These are phyloP conservation scores for Emergomyces orientalis DNA, from an alignment of 2,329 filamentous ascomycete genomes.

Conservation along the genomic window DNA sequence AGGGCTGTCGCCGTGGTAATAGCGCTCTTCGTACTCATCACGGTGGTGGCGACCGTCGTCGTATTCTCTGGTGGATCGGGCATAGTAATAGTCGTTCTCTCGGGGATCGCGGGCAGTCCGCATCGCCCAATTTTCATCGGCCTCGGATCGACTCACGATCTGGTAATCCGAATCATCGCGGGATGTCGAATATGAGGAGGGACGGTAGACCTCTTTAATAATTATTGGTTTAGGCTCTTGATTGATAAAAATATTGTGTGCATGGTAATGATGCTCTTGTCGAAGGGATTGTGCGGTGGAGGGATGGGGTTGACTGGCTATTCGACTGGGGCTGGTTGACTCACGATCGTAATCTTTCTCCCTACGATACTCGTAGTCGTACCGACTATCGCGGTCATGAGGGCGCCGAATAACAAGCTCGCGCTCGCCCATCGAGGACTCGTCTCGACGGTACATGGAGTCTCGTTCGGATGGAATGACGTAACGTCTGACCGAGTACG, in stretches of 20 bases:
- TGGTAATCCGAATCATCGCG: conserved; percentile 51
- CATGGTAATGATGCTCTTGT: conserved; percentile 23
- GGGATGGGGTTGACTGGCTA: conserved; percentile 22
- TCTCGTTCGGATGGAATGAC: conserved; percentile 33
- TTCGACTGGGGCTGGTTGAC: conserved; percentile 32
- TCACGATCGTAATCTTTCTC: conserved; percentile 39
- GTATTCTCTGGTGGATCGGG: conserved; percentile 47
- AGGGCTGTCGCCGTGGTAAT: conserved; percentile 41
- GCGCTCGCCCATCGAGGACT: conserved; percentile 28
- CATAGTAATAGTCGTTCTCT: conserved; percentile 55
- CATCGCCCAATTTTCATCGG: conserved; percentile 41
- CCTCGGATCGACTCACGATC: conserved; percentile 49
- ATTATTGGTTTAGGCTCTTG: conserved; percentile 47
- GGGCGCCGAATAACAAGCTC: conserved; percentile 39
- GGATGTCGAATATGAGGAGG: conserved; percentile 40
- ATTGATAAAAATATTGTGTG: conserved; percentile 35
- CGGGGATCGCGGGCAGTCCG: conserved; percentile 36
- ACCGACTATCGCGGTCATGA: conserved; percentile 39
- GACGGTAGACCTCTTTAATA: conserved; percentile 44
- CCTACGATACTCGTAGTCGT: conserved; percentile 34
- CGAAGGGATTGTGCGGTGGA: neutral
- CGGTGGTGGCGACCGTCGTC: conserved; percentile 37
- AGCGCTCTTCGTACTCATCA: conserved; percentile 34
- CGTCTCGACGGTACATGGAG: conserved; percentile 27
- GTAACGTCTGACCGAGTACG: conserved; percentile 53